Evolutionary conservation across 2,329 filamentous ascomycete genomes (phyloP).

Genomic region (Diplocarpon rosae): DNA sequence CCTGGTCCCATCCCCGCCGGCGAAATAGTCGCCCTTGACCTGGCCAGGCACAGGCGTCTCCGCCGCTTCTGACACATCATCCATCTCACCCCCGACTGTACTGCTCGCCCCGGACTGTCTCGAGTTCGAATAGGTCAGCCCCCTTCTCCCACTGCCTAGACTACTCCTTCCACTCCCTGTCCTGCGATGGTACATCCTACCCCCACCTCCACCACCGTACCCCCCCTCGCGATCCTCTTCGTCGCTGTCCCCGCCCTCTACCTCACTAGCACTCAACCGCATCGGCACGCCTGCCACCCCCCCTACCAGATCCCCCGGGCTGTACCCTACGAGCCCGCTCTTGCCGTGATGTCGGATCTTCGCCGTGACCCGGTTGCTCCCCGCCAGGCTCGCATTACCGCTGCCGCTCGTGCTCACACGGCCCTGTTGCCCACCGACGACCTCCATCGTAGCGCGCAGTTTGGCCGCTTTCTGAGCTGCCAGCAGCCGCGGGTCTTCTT

Average conservation of each 20-base stretch:
- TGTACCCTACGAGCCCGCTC: constrained; percentile 65
- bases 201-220: constrained; percentile 31
- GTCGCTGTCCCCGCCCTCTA: constrained; percentile 78
- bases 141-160: constrained; percentile 29
- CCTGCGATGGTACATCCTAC: constrained; percentile 52
- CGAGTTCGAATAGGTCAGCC: constrained; percentile 29
- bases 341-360: constrained; percentile 88
- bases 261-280: constrained; percentile 87
- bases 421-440: constrained; percentile 47
- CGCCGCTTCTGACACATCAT: constrained; percentile 18
- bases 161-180: constrained; percentile 67
- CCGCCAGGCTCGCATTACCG: constrained; percentile 28
- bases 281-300: constrained; percentile 74
- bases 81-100: constrained; percentile 22
- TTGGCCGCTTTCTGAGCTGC: constrained; percentile 82
- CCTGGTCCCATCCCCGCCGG: constrained; percentile 17
- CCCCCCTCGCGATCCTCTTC: constrained; percentile 43
- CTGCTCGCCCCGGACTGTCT: constrained; percentile 29
- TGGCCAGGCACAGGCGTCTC: constrained; percentile 21
- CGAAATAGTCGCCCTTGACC: constrained; percentile 21
- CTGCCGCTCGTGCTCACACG: constrained; percentile 30
- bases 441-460: constrained; percentile 73
- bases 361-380: constrained; percentile 50
- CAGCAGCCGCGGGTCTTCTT: constrained; percentile 74
- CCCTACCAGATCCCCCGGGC: constrained; percentile 56